phyloP scores from a whole-genome alignment of 495 filamentous ascomycete species.

The Mytilinidion resinicola region DNA sequence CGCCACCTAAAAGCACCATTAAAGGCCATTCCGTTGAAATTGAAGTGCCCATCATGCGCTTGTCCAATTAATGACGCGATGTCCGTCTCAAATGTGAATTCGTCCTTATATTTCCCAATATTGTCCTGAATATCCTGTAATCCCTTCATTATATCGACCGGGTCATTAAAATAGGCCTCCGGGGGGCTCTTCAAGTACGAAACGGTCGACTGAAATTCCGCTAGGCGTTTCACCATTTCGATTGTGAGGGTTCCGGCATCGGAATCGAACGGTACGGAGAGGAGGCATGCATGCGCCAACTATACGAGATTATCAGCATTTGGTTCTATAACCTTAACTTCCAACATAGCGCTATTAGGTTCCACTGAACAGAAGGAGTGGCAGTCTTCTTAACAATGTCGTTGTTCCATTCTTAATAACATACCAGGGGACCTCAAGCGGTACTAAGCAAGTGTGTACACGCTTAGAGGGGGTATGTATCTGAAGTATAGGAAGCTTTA shows the following conservation, averaged over 20 bases:
- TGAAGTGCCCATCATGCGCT: constrained; percentile 29
- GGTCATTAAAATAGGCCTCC: constrained; percentile 19
- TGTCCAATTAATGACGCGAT: constrained; percentile 18
- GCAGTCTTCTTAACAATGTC: too few species aligned
- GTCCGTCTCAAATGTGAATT: constrained; percentile 31
- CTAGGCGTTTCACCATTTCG: constrained; percentile 6
- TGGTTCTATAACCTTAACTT: neutral
- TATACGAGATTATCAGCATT: neutral
- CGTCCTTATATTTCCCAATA: constrained; percentile 27
- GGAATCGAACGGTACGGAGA: constrained; percentile 25
- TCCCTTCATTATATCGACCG: constrained; percentile 23
- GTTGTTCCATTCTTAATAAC: too few species aligned
- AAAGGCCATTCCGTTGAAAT: constrained; percentile 22
- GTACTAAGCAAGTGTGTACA: too few species aligned
- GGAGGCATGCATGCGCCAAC: constrained; percentile 28
- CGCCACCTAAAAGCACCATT: constrained; percentile 22
- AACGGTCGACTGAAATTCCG: constrained; percentile 23
- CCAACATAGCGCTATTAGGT: neutral
- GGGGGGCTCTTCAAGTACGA: constrained; percentile 31
- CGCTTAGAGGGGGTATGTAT: too few species aligned
- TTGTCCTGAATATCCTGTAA: constrained; percentile 27
- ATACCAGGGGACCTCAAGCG: too few species aligned
- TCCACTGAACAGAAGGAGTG: neutral
- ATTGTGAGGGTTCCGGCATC: constrained; percentile 21
- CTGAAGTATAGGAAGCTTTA: too few species aligned